Evolutionary conservation across 257 asterid genomes (phyloP), one percentile per base, ranked within the genome.

Genomic region (Perilla frutescens): DNA sequence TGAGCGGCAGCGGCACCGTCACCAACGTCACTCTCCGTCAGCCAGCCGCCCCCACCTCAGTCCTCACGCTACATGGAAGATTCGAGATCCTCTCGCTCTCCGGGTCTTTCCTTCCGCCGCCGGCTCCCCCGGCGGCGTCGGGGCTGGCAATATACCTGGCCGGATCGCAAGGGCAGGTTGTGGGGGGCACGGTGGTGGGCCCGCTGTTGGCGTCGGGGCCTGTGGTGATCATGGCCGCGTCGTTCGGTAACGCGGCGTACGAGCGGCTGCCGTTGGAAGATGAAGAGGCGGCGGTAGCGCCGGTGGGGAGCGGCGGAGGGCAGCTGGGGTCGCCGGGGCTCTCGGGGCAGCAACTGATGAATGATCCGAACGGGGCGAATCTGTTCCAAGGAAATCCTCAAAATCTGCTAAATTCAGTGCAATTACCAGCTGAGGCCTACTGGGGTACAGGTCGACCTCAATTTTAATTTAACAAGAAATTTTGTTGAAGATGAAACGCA

Each of bases 361-460:
- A 4, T 34, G 86, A 81, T 40, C 83, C 85, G 1, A 85, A 77
- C 62, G 36, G 68, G 14, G 36, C 71, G 15, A 71, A 72, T 47
- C n/a, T 81, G 69, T 80, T 81, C 56, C 83, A 81, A 67, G 88
- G 88, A 62, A 66, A 79, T 54, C 84, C 87, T 47, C 88, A 77
- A 13, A 89, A 89, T 82, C 80, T 91, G 58, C 56, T 93, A 6
- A 89, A 85, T 79, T 85, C 97, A 1, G 82, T 84, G 11, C 97
- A 90, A 67, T 76, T 91, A 57, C 98, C 96, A 32, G 54, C 86
- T 12, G 98, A 93, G 63, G 93, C 90, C 1, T 94, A 82, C 15
- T 90, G 98, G 95, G 96, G 87, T 5, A 61, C 91, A 11, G 89
- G 81, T 67, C 91, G 96, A 7, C 94, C 92, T 72, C 91, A 87